Percentiles rank a stretch among this genome's conserved stretches.
Conservation (phyloP, 2,329 filamentous ascomycete genomes). For the Stagonosporopsis chrysanthemi region DNA sequence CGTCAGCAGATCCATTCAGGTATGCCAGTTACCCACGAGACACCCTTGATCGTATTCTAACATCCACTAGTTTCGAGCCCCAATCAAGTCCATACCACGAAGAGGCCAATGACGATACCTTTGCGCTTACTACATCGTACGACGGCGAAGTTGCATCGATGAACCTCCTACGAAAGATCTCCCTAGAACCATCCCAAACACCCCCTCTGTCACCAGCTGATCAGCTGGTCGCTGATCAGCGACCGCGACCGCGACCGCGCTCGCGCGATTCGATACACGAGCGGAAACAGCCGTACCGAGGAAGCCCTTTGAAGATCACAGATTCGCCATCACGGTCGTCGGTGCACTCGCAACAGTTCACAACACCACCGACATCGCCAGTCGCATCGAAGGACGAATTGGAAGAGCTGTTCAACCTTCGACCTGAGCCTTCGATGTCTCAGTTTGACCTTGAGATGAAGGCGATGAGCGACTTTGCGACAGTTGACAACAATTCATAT, state of each 20-base stretch:
- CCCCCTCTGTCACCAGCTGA: slow-evolving; percentile 49
- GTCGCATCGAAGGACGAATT: slow-evolving; percentile 43
- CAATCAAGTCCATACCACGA: slow-evolving; percentile 42
- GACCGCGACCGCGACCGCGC: slow-evolving; percentile 23
- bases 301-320: slow-evolving; percentile 39
- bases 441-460: slow-evolving; percentile 51
- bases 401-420: slow-evolving; percentile 44
- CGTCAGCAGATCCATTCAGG: slow-evolving; percentile 45
- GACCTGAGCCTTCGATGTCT: slow-evolving; percentile 43
- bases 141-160: slow-evolving; percentile 41
- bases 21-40: slow-evolving; percentile 19
- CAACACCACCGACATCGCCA: slow-evolving; percentile 49
- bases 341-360: slow-evolving; percentile 47
- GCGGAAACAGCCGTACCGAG: slow-evolving; percentile 26
- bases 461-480: slow-evolving; percentile 46
- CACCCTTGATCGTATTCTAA: slow-evolving; percentile 23
- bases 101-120: slow-evolving; percentile 30
- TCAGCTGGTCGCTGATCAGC: not conserved
- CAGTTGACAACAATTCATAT: slow-evolving; percentile 39
- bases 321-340: slow-evolving; percentile 46
- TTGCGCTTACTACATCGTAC: slow-evolving; percentile 40
- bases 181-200: slow-evolving; percentile 42
- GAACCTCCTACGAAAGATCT: slow-evolving; percentile 47
- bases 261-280: slow-evolving; percentile 36
- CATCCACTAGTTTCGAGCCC: slow-evolving; percentile 37